Base-by-base conservation (phyloP, 2,329 filamentous ascomycete genomes). In the Monosporascus sp. region DNA sequence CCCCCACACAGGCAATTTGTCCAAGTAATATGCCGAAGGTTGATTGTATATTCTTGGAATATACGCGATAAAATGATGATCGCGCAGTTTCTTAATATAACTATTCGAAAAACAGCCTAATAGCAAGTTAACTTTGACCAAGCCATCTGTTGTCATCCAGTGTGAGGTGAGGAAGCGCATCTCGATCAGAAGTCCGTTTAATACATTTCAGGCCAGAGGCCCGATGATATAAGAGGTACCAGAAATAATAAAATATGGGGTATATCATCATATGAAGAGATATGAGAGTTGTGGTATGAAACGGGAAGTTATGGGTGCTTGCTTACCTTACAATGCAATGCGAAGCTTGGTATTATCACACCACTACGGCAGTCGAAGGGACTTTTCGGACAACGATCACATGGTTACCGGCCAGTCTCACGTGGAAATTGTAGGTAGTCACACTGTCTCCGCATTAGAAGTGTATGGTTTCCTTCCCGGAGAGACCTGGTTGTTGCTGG, bases 151-250 rank as follows among this genome's bases (percentile, higher is more conserved):
- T 18, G 8, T 17, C 18, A n/a, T 18, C 38, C 6, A 18, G 18
- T 41, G 20, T 3, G 11, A 46, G 41, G 46, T 46, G 31, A 35
- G 38, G 55, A 20, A 36, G 31, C 55, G 50, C 48, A 41, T 55
- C 57, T 61, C 61, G 54, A 66, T 92, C 88, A 92, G 88, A 91
- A 90, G 88, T 90, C 87, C 86, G 77, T 77, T 88, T 78, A 82
- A 88, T 89, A 90, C 88, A 92, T 68, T 89, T 73, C 85, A 79
- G 75, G 69, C 77, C 68, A 71, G 77, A 76, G 69, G 67, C 79
- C 78, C 85, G 64, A 67, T 94, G 87, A 89, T 83, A 90, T 90
- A 94, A 96, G 91, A 96, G 91, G 90, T 96, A 91, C 90, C 90
- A 96, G 89, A 95, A 92, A 87, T 78, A 74, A 73, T 74, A 70